Evolutionary conservation across 139 green algal species (phyloP), one percentile per base, ranked within the genome.

Genomic region (Zygnema circumcarinatum): DNA sequence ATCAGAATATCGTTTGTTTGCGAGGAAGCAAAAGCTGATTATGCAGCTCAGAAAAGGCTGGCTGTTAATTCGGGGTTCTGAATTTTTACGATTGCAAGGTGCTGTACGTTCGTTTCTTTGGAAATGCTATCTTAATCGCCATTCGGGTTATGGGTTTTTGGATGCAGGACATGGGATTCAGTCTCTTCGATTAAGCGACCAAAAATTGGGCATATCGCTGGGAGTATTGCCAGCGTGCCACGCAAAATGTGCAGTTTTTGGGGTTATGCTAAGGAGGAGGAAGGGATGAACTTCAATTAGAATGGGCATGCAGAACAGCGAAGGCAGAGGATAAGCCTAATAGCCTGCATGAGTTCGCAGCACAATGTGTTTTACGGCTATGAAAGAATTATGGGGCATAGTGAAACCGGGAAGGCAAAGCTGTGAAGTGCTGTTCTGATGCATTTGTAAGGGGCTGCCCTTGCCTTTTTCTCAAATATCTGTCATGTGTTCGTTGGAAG

Each of bases 161-260:
- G 47, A 62, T 86, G 47, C 80, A 88, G 83, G 83, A 88, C 38
- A 88, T 88, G 83, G 83, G 83, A 39, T 88, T 88, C 83, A 88
- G 83, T 62, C 38, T 88, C 47, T 88, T 88, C 83, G 83, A 85
- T n/a, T 88, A 87, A 82, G 74, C 29, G 69, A 35, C 54, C n/a
- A n/a, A n/a, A 72, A 25, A 29, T 29, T 33, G 54, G 54, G 54
- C 54, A 33, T 72, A 72, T 72, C 29, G 25, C 29, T 25, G 54
- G 29, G 54, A 72, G 25, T 72, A 72, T 25, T 25, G 25, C 25
- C 54, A 72, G 29, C 25, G 54, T 72, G 25, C 54, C n/a, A n/a
- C n/a, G n/a, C n/a, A n/a, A n/a, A n/a, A 72, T 72, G 54, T 72
- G 29, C 25, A 72, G 25, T 72, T 72, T 72, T 33, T 72, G 54